These are phyloP conservation scores for Pezicula carpinea DNA, from an alignment of 2,329 filamentous ascomycete genomes.

Conservation along the genomic window DNA sequence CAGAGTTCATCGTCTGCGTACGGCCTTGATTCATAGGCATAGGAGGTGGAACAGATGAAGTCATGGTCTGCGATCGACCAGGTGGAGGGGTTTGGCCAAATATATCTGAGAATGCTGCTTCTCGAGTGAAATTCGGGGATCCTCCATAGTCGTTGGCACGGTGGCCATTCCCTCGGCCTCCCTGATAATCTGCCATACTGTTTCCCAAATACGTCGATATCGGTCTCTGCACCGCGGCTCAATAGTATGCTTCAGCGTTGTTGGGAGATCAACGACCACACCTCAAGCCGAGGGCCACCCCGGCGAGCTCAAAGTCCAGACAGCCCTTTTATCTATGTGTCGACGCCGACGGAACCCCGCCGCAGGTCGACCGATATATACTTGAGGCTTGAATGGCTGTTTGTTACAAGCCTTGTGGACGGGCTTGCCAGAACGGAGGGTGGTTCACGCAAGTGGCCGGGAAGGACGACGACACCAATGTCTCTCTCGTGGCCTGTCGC, in stretches of 20 bases:
- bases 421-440: slow-evolving; percentile 3
- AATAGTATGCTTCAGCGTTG: slow-evolving; percentile 4
- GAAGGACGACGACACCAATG: slow-evolving; percentile 3
- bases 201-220: slow-evolving; percentile 9
- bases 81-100: slow-evolving; percentile 83
- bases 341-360: slow-evolving; percentile 19
- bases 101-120: slow-evolving; percentile 94
- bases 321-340: slow-evolving; percentile 13
- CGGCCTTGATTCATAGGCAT: slow-evolving; percentile 57
- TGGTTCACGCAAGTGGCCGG: slow-evolving; percentile 8
- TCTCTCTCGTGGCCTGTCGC: slow-evolving; percentile 14
- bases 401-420: slow-evolving; percentile 3
- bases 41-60: slow-evolving; percentile 62
- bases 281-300: slow-evolving; percentile 23
- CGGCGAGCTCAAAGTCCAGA: slow-evolving; percentile 13
- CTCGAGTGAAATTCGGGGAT: slow-evolving; percentile 65
- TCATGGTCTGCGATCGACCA: slow-evolving; percentile 94
- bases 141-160: slow-evolving; percentile 33
- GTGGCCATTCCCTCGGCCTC: slow-evolving; percentile 53
- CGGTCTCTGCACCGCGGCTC: slow-evolving; percentile 3
- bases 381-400: slow-evolving; percentile 2
- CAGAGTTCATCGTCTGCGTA: slow-evolving; percentile 67
- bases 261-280: slow-evolving; percentile 11
- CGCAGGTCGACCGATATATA: slow-evolving; percentile 17
- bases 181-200: slow-evolving; percentile 54